phyloP scores from a whole-genome alignment of 192 early-diverging fungal species.

The Chytriomyces sp. region DNA sequence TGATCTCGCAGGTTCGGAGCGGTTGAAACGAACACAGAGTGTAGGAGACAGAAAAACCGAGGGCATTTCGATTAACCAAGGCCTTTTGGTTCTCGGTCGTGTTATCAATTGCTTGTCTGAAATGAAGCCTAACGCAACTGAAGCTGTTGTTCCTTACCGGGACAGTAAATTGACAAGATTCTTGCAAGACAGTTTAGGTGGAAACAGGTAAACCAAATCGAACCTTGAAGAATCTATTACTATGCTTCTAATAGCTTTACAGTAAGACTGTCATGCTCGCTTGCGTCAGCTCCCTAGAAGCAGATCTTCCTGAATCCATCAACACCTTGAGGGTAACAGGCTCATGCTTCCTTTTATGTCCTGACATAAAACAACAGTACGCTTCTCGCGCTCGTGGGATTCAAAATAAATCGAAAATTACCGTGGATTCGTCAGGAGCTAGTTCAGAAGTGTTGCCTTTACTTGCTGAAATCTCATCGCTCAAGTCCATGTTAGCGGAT shows the following conservation, averaged over 20 bases:
- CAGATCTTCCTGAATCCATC: conserved; percentile 59
- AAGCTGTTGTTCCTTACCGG: conserved; percentile 75
- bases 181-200: conserved; percentile 92
- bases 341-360: background rate
- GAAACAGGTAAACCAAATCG: conserved; percentile 64
- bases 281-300: conserved; percentile 78
- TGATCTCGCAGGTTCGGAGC: conserved; percentile 91
- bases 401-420: conserved; percentile 29
- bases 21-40: conserved; percentile 83
- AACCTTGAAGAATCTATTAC: background rate
- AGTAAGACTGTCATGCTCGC: conserved; percentile 89
- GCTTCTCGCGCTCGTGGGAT: conserved; percentile 34
- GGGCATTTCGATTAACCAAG: conserved; percentile 92
- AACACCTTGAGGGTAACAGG: conserved; percentile 9
- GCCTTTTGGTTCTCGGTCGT: conserved; percentile 88
- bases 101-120: conserved; percentile 92
- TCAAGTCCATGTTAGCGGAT: conserved; percentile 11
- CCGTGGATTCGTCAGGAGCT: conserved; percentile 4
- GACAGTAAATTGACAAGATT: conserved; percentile 89
- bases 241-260: background rate
- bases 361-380: conserved; percentile 1
- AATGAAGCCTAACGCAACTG: conserved; percentile 39
- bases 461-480: conserved; percentile 1
- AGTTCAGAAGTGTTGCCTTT: conserved; percentile 17
- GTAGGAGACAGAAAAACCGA: conserved; percentile 85